Percentiles rank a stretch among this genome's conserved stretches.
These are phyloP conservation scores for Rhypophila decipiens DNA, from an alignment of 495 filamentous ascomycete genomes.

Conservation along the genomic window DNA sequence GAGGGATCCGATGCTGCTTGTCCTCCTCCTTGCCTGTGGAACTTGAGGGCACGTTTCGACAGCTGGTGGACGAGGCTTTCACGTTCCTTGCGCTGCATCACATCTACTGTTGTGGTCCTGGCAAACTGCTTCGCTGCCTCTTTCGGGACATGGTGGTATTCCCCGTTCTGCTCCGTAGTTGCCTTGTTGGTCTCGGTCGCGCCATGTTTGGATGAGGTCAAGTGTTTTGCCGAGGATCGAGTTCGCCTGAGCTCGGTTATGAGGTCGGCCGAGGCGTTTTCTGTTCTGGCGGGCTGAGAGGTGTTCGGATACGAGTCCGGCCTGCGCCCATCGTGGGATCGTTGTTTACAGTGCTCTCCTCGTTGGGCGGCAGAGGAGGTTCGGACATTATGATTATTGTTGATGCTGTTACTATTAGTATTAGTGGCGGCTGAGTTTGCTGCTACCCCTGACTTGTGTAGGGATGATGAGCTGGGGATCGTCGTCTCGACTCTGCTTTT, in stretches of 20 bases:
- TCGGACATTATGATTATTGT: not conserved
- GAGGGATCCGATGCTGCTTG: not conserved
- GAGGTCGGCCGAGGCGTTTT: slow-evolving; percentile 4
- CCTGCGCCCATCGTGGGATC: too few relatives aligned
- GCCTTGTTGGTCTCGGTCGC: not conserved
- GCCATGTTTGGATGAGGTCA: slow-evolving; percentile 1
- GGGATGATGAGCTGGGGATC: not conserved
- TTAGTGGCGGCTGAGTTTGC: not conserved
- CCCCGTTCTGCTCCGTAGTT: slow-evolving; percentile 1
- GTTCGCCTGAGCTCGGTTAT: slow-evolving; percentile 14
- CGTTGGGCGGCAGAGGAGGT: not conserved
- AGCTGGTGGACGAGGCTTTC: slow-evolving; percentile 12
- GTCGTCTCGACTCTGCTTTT: not conserved
- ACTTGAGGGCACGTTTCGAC: slow-evolving; percentile 28
- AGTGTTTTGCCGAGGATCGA: slow-evolving; percentile 13
- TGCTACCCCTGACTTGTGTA: slow-evolving; percentile 7
- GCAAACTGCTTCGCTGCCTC: slow-evolving; percentile 44
- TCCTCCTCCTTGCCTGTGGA: slow-evolving; percentile 23
- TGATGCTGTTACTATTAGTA: not conserved
- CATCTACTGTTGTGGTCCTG: slow-evolving; percentile 36
- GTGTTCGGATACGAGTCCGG: not conserved
- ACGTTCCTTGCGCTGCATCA: slow-evolving; percentile 22
- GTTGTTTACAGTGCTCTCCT: not conserved
- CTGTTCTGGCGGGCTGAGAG: not conserved
- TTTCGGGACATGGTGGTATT: slow-evolving; percentile 34